Base-by-base conservation (phyloP, 2,329 filamentous ascomycete species). In the Aspergillus sp. region DNA sequence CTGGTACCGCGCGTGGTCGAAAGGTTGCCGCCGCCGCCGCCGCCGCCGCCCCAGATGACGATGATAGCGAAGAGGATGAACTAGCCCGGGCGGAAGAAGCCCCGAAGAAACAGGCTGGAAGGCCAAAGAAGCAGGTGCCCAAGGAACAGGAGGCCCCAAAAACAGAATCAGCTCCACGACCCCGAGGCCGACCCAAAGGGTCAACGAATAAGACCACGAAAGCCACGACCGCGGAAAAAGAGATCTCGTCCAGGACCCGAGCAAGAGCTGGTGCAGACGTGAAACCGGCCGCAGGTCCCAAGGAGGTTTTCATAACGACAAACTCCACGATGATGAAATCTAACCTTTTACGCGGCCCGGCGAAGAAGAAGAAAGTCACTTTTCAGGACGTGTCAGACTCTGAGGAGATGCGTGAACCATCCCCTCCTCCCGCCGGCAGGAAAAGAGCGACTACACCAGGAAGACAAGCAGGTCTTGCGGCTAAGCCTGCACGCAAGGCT, bases 331-430 rank as follows among this genome's bases (percentile, higher is more conserved):
- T 55, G 1, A 62, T 65, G 56, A 60, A 65, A 10, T 66, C 69
- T 38, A 71, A 66, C 45, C 50, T 65, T 34, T 47, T 65, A 23
- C 65, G 63, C 20, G 67, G 67, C 6, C 64, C 66, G 9, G 64
- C 66, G 1, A 67, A 71, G 47, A 72, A 70, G 60, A 78, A 77
- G 63, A 78, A 71, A 40, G 77, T 79, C 20, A 78, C 76, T 2
- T 79, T 79, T 56, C 66, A 76, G 50, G 73, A 78, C 50, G 55
- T 66, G 1, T 64, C 67, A 2, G 72, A 72, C 4, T 72, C 72
- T 3, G 75, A 77, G 45, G 74, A 76, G 34, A 54, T 64, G 21
- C 64, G 61, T 6, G 61, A 70, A 11, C 56, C 64, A 4, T 57
- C 58, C 23, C 54, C 62, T 13, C 48, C 55, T 5, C 46, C 59